Conservation (phyloP, 108 stramenopile species). For the Schizochytrium sp. region DNA sequence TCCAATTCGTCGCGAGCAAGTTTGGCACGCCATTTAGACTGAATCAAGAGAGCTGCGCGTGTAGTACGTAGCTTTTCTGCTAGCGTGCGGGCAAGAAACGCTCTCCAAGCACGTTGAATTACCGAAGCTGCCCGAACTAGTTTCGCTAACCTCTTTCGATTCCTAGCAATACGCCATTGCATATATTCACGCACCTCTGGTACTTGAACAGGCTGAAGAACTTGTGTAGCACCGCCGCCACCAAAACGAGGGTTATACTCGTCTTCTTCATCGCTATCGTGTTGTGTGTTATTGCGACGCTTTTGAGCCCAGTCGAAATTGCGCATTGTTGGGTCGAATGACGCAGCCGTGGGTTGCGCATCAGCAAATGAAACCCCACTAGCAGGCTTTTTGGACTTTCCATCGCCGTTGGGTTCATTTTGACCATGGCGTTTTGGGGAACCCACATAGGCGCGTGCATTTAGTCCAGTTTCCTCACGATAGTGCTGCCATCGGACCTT, state of each 20-base stretch:
- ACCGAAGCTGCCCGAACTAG: conserved; percentile 77
- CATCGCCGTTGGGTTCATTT: background rate
- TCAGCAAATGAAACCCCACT: background rate
- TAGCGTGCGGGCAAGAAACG: conserved; percentile 79
- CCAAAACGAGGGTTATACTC: conserved; percentile 64
- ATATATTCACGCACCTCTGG: conserved; percentile 90
- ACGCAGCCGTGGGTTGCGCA: conserved; percentile 33
- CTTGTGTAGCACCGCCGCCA: conserved; percentile 63
- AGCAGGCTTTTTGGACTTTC: background rate
- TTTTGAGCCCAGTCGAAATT: conserved; percentile 71
- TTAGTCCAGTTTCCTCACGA: conserved; percentile 12
- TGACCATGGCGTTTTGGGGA: background rate
- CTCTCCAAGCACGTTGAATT: conserved; percentile 80
- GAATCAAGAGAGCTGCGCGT: conserved; percentile 79
- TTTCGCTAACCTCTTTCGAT: conserved; percentile 80
- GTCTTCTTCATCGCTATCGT: conserved; percentile 69
- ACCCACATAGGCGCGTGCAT: background rate
- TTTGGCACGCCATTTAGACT: conserved; percentile 79
- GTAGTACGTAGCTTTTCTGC: conserved; percentile 76
- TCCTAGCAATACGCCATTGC: conserved; percentile 85
- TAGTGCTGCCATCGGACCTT: conserved; percentile 14
- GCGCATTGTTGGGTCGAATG: conserved; percentile 74
- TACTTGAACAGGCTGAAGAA: conserved; percentile 76
- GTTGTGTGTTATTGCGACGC: background rate
- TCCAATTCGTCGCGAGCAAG: conserved; percentile 77